Evolutionary conservation across 441 rosid genomes (phyloP).

Genomic region (Omphalea diandra): DNA sequence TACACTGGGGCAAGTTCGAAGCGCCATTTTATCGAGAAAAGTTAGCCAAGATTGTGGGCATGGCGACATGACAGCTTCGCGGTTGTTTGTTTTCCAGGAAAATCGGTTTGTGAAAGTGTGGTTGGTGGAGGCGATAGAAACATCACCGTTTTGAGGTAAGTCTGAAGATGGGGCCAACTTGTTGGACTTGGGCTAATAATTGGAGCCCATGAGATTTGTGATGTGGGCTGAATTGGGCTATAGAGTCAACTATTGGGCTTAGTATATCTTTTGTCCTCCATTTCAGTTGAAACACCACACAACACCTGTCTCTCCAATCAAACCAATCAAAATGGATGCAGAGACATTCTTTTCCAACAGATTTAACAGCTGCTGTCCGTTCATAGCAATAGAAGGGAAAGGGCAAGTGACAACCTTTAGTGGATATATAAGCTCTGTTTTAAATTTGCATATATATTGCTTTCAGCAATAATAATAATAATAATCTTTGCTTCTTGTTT

Average conservation of each 20-base stretch:
- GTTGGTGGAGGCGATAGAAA: neutral
- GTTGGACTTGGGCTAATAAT: neutral
- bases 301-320: neutral
- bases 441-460: neutral
- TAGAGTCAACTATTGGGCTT: neutral
- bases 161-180: neutral
- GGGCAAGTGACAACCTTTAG: neutral
- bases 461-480: neutral
- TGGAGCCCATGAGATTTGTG: neutral
- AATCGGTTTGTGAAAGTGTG: neutral
- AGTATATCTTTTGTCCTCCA: no score
- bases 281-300: neutral
- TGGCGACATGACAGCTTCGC: no score
- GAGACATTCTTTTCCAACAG: neutral
- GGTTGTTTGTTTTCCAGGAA: constrained; percentile 25
- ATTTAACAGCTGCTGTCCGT: neutral
- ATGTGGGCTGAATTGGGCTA: neutral
- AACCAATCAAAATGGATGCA: neutral
- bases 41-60: no score
- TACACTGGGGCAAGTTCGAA: constrained; percentile 24
- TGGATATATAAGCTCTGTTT: neutral
- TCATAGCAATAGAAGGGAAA: neutral
- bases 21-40: constrained; percentile 33
- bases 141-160: neutral
- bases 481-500: neutral